Percentiles rank a stretch among this genome's conserved stretches.
Conservation (phyloP, 139 green algal species). For the Yamagishiella unicocca region DNA sequence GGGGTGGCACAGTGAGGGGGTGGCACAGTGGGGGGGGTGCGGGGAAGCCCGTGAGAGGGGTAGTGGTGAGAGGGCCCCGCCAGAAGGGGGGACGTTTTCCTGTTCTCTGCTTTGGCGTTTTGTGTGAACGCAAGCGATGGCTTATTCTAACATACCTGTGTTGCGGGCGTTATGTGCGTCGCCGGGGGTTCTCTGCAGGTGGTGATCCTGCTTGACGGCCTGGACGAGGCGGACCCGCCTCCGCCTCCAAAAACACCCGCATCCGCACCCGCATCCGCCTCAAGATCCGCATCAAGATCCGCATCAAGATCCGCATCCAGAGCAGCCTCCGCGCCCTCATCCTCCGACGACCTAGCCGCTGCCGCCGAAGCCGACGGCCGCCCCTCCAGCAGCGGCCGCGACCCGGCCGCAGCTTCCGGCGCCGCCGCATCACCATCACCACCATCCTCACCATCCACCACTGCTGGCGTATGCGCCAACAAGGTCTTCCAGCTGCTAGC, state of each 20-base stretch:
- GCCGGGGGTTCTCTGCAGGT: background rate
- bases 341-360: background rate
- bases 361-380: background rate
- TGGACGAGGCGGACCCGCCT: conserved; percentile 50
- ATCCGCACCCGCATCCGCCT: too few species aligned
- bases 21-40: too few species aligned
- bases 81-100: too few species aligned
- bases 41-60: too few species aligned
- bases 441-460: too few species aligned
- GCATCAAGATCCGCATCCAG: too few species aligned
- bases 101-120: too few species aligned
- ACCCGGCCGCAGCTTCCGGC: background rate
- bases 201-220: conserved; percentile 45
- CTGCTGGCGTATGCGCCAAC: conserved; percentile 34
- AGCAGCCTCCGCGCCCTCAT: background rate
- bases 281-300: too few species aligned
- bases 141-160: background rate
- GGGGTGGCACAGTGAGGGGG: too few species aligned
- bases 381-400: background rate
- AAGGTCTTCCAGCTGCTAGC: conserved; percentile 37
- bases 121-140: too few species aligned
- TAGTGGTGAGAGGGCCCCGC: too few species aligned
- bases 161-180: background rate
- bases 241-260: too few species aligned
- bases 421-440: background rate